Evolutionary conservation across 2,329 filamentous ascomycete genomes (phyloP).

Genomic region (Pseudocercospora eumusae): DNA sequence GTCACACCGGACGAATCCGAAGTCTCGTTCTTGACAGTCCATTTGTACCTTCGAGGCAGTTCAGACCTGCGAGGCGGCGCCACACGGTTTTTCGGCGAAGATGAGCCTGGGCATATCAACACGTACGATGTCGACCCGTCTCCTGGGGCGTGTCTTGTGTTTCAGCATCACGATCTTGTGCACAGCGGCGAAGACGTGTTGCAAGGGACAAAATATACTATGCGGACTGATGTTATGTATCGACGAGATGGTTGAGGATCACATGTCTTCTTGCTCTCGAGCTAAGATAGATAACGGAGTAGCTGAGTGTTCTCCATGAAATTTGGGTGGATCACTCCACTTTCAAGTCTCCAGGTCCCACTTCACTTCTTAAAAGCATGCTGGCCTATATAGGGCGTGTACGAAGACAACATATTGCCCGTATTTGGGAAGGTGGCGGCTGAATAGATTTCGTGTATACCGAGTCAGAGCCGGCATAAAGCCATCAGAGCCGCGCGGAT

Average conservation of each 20-base stretch:
- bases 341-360: background rate
- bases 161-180: conserved; percentile 54
- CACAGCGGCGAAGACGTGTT: conserved; percentile 57
- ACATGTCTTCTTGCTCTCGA: no score
- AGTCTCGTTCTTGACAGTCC: conserved; percentile 55
- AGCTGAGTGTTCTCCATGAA: no score
- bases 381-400: background rate
- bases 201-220: conserved; percentile 54
- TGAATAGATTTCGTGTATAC: background rate
- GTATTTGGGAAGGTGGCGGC: background rate
- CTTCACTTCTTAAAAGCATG: background rate
- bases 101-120: conserved; percentile 26
- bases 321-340: no score
- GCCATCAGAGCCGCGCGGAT: background rate
- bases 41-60: conserved; percentile 46
- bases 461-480: background rate
- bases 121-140: conserved; percentile 49
- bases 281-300: no score
- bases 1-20: conserved; percentile 55
- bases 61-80: conserved; percentile 51
- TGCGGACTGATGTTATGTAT: conserved; percentile 59
- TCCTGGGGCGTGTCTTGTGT: conserved; percentile 54
- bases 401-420: background rate
- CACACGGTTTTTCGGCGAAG: conserved; percentile 48
- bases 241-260: conserved; percentile 1